Conservation (phyloP, 352 stramenopile genomes). For the Phytophthora litchii region DNA sequence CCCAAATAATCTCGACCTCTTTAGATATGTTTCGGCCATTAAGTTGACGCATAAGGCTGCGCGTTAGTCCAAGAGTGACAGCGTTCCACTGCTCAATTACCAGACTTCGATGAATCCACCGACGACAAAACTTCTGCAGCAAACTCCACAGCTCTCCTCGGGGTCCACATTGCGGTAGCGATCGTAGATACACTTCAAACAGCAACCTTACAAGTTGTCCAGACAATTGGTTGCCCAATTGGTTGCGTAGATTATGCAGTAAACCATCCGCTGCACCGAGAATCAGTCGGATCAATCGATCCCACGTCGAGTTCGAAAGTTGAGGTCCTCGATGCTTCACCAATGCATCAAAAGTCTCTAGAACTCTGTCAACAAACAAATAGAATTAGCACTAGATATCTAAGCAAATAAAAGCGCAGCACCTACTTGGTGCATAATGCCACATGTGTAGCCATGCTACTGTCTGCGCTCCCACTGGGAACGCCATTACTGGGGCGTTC, state of each 20-base stretch:
- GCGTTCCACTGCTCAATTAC: constrained; percentile 90
- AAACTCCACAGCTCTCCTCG: constrained; percentile 78
- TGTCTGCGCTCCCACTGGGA: constrained; percentile 23
- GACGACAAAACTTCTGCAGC: constrained; percentile 86
- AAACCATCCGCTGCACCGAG: constrained; percentile 78
- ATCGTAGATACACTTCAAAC: constrained; percentile 82
- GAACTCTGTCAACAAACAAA: constrained; percentile 44
- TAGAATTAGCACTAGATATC: constrained; percentile 1
- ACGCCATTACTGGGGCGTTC: constrained; percentile 49
- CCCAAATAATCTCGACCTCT: constrained; percentile 79
- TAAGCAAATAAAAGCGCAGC: constrained; percentile 8
- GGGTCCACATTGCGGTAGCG: constrained; percentile 69
- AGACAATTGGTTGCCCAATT: constrained; percentile 77
- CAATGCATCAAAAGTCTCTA: constrained; percentile 81
- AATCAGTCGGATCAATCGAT: constrained; percentile 81
- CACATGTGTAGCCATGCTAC: constrained; percentile 70
- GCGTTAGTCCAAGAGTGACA: constrained; percentile 74
- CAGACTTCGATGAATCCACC: constrained; percentile 85
- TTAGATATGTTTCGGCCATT: constrained; percentile 54
- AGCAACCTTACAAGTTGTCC: constrained; percentile 76
- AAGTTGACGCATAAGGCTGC: constrained; percentile 76
- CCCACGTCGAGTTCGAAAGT: constrained; percentile 80
- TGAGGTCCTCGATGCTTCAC: constrained; percentile 65
- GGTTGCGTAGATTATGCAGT: constrained; percentile 75
- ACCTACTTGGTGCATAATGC: constrained; percentile 71